These are phyloP conservation scores for Dimocarpus longan DNA, from an alignment of 345 rosid genomes.

Conservation along the genomic window DNA sequence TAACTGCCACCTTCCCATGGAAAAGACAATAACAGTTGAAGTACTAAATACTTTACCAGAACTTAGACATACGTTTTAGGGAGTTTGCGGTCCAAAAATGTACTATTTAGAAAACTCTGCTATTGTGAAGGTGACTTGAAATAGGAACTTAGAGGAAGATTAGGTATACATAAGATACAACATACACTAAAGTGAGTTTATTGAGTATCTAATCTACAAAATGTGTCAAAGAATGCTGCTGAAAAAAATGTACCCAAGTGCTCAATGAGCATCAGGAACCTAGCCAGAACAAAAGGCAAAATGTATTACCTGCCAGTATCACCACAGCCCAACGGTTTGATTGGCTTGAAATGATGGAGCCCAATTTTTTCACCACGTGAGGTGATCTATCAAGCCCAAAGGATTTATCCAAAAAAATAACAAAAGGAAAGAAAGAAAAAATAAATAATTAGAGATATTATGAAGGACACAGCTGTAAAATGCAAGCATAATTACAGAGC, in stretches of 20 bases:
- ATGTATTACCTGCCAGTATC: slow-evolving; percentile 88
- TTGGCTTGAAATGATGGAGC: slow-evolving; percentile 85
- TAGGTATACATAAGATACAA: too few species aligned
- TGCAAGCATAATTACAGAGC: background rate
- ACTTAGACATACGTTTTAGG: background rate
- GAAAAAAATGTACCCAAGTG: background rate
- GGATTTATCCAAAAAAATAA: slow-evolving; percentile 1
- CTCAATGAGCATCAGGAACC: background rate
- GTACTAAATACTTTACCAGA: background rate
- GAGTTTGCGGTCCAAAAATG: background rate
- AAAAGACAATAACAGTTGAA: background rate
- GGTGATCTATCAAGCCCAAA: slow-evolving; percentile 54
- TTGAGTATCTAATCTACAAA: background rate
- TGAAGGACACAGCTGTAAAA: background rate
- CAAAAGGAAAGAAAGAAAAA: slow-evolving; percentile 15
- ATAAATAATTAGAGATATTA: background rate
- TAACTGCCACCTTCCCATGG: background rate
- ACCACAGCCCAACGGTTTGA: slow-evolving; percentile 93
- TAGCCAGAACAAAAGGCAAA: background rate
- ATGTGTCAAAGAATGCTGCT: background rate
- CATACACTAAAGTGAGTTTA: too few species aligned
- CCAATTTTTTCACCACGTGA: slow-evolving; percentile 71
- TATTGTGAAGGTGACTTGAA: too few species aligned
- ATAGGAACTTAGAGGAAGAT: too few species aligned
- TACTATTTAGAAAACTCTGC: background rate